These are phyloP conservation scores for Diaporthe destruens DNA, from an alignment of 2,329 filamentous ascomycete species.

Conservation along the genomic window DNA sequence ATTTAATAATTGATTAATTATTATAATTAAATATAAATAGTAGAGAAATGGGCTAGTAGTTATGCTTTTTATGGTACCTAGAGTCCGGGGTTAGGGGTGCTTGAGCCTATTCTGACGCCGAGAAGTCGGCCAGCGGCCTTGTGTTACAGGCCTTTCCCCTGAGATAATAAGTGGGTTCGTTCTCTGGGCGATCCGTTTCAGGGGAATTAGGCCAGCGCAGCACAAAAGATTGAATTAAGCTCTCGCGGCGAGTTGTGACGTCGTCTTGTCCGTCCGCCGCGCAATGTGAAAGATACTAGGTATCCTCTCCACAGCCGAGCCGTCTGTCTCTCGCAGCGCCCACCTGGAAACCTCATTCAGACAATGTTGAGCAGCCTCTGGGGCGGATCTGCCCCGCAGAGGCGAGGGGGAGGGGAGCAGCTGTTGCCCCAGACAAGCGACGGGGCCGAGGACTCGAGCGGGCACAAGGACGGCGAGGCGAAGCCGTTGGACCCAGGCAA, in stretches of 20 bases:
- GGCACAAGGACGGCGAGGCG: constrained; percentile 17
- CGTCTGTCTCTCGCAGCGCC: not conserved
- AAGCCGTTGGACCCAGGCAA: constrained; percentile 25
- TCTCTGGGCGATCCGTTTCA: constrained; percentile 24
- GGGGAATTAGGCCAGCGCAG: constrained; percentile 29
- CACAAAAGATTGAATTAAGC: not conserved
- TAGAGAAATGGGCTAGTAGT: too few relatives aligned
- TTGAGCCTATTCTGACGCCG: not conserved
- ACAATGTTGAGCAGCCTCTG: constrained; percentile 29
- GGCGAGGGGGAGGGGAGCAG: not conserved
- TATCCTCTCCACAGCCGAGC: not conserved
- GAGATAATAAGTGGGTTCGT: constrained; percentile 24
- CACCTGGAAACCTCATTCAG: not conserved
- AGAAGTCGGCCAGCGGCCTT: not conserved
- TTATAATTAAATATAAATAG: too few relatives aligned
- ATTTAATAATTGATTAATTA: too few relatives aligned
- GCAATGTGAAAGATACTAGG: constrained; percentile 7
- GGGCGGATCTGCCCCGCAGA: constrained; percentile 27
- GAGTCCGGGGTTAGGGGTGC: not conserved
- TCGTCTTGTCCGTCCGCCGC: not conserved
- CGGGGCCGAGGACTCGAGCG: not conserved
- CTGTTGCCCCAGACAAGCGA: constrained; percentile 24
- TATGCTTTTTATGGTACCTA: too few relatives aligned
- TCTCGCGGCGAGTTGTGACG: not conserved
- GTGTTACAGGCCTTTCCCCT: constrained; percentile 12